Evolutionary conservation across 1,139 yeast species (phyloP), one percentile per base, ranked within the genome.

Genomic region (Saccharomycopsis phalli): DNA sequence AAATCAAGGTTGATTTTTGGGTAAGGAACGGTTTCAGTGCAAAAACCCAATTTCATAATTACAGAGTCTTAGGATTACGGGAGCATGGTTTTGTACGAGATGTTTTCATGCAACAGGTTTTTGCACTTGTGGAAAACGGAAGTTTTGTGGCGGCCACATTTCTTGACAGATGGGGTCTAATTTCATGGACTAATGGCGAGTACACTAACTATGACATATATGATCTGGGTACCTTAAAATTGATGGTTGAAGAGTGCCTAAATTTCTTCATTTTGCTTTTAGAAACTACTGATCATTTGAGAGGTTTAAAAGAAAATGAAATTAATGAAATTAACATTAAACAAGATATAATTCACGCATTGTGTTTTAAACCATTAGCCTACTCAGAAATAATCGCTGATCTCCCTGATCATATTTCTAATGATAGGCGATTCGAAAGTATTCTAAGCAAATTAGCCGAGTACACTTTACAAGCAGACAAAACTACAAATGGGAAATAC

Each of bases 21-120:
- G 84, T 91, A 3, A 71, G 97, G 56, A 91, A 91, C 55, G 88
- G 88, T 1, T 71, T 75, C 47, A 80, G 91, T 34, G 76, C 86
- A 10, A 69, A 82, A 38, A 77, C 79, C 26, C 97, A 91, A 54
- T 68, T 82, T 50, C 81, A 78, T 50, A 76, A 87, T 48, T 91
- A 91, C 56, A 72, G 83, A 32, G 81, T 75, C 46, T 73, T 87
- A n/a, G 83, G 87, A 5, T 68, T 88, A 37, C 66, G 97, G 41
- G 97, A 91, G 49, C 74, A 76, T 48, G 94, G 95, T 0, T 86
- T 71, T 54, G 66, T 76, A 53, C 69, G 94, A 49, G 96, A 88
- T 52, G 58, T 88, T 26, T 82, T 72, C 53, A 63, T 83, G 57
- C 66, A 75, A 1, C 97, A 91, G 55, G 62, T 76, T 0, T 76